Conservation (phyloP, 192 early-diverging fungal species). For the Entrophospora sp. region DNA sequence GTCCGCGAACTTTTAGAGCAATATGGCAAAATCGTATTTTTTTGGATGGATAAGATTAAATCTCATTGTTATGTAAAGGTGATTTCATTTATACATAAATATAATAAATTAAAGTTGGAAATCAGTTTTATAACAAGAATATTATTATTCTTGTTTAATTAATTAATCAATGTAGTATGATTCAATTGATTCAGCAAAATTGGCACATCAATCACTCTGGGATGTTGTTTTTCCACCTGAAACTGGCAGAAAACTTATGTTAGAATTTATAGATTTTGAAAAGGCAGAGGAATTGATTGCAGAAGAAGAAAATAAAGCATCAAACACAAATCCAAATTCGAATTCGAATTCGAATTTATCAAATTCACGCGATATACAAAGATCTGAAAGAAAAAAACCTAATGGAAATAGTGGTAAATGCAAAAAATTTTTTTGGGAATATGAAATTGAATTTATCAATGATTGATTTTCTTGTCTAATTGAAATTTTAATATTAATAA, state of each 20-base stretch:
- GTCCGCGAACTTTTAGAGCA: conserved; percentile 35
- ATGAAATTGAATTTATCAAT: no score
- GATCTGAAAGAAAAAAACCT: background rate
- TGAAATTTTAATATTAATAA: background rate
- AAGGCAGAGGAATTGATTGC: background rate
- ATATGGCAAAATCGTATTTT: conserved; percentile 40
- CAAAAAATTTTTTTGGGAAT: background rate
- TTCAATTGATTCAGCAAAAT: background rate
- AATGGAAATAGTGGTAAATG: background rate
- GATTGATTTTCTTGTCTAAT: background rate
- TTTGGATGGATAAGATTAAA: conserved; percentile 55
- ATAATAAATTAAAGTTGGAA: no score
- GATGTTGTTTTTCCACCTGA: background rate
- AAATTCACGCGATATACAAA: background rate
- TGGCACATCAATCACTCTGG: background rate
- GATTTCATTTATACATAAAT: background rate
- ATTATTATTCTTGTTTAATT: background rate
- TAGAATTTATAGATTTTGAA: background rate
- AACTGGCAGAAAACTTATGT: background rate
- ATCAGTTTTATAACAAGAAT: no score
- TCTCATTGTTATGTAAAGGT: conserved; percentile 55
- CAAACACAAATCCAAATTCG: no score
- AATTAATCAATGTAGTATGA: background rate
- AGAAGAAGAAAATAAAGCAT: background rate
- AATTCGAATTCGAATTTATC: no score